phyloP scores from a whole-genome alignment of 2,329 filamentous ascomycete species.

The Plectosphaerella sp. region DNA sequence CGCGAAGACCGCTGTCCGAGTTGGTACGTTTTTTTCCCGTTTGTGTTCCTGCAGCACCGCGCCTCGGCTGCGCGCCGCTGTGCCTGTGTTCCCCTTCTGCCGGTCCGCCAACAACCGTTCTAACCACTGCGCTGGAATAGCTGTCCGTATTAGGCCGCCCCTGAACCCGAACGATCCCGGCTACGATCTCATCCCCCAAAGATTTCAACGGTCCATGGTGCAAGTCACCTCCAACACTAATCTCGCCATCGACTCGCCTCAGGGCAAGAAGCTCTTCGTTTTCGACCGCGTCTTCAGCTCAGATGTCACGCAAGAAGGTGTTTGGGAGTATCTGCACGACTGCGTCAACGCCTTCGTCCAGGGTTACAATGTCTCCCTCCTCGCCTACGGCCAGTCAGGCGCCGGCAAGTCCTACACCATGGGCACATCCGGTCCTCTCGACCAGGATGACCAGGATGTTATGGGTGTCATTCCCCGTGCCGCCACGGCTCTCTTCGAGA shows the following conservation, averaged over 20 bases:
- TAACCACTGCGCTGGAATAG: conserved; percentile 39
- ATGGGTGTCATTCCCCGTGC: conserved; percentile 97
- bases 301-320: conserved; percentile 76
- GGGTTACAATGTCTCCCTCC: conserved; percentile 95
- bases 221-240: conserved; percentile 83
- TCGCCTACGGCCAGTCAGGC: conserved; percentile 96
- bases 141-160: conserved; percentile 87
- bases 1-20: conserved; percentile 87
- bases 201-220: conserved; percentile 90
- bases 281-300: conserved; percentile 93
- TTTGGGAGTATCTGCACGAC: conserved; percentile 92
- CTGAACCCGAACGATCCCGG: conserved; percentile 81
- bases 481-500: conserved; percentile 81
- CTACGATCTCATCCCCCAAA: conserved; percentile 90
- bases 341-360: conserved; percentile 87
- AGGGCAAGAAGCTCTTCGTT: conserved; percentile 91
- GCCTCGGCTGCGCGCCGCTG: neutral
- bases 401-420: conserved; percentile 98
- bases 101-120: neutral
- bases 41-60: neutral
- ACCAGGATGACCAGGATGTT: conserved; percentile 64
- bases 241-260: conserved; percentile 82
- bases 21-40: conserved; percentile 62
- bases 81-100: neutral
- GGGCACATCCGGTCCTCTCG: conserved; percentile 84